Conservation (phyloP, 371 early-diverging fungal genomes). For the Catenaria anguillulae region DNA sequence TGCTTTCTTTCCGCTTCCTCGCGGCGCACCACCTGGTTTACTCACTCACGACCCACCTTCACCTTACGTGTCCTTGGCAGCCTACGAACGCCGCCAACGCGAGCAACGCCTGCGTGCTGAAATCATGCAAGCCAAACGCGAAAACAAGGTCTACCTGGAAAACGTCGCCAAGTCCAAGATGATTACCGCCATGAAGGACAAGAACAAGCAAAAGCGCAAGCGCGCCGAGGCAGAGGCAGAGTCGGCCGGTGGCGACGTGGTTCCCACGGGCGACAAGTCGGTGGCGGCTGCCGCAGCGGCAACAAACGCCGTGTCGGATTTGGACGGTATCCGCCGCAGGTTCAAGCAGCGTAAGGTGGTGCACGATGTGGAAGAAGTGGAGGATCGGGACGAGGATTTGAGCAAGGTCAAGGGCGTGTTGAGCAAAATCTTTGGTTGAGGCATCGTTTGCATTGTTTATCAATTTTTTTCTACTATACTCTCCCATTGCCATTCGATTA, state of each 20-base stretch:
- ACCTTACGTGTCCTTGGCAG: too few species aligned
- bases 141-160: conserved; percentile 65
- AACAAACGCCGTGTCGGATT: conserved; percentile 16
- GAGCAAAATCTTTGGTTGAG: conserved; percentile 2
- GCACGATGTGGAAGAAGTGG: not conserved
- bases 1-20: not conserved
- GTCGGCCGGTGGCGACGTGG: too few species aligned
- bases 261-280: not conserved
- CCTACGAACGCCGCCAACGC: conserved; percentile 62
- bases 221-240: conserved; percentile 9
- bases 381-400: not conserved
- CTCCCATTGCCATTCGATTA: too few species aligned
- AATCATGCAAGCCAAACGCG: conserved; percentile 64
- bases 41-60: not conserved
- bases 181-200: conserved; percentile 55
- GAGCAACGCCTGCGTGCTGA: conserved; percentile 72
- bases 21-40: not conserved
- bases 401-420: conserved; percentile 6
- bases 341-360: conserved; percentile 41
- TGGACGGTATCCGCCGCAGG: conserved; percentile 31
- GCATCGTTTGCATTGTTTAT: too few species aligned
- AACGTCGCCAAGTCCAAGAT: conserved; percentile 77
- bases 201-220: conserved; percentile 27
- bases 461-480: too few species aligned
- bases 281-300: conserved; percentile 9